Base-by-base conservation (phyloP, 352 stramenopile genomes). In the Globisporangium polare region DNA sequence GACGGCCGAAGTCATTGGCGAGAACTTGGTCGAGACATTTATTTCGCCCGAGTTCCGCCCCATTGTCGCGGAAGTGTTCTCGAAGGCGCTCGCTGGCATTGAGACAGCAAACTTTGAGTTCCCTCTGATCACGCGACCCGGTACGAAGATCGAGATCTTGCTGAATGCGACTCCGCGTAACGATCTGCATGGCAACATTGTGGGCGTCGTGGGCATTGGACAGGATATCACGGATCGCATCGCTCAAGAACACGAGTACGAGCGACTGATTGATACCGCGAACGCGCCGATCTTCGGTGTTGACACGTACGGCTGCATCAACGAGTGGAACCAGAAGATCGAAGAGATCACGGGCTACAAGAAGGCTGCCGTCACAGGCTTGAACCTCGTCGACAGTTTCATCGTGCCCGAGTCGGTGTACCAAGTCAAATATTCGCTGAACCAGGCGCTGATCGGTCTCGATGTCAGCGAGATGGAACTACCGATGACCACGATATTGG, bases 21-120 rank as follows among this genome's bases (percentile, higher is more conserved):
- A 90, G 59, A 81, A 94, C 2, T 63, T 98, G 5, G 89, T 98
- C 7, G 74, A 97, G 37, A 86, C 94, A 54, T 97, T 97, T 58
- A 97, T 98, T 58, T 86, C 78, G 1, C 68, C 84, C 51, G 77
- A 95, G 33, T 89, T 94, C 49, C 76, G 80, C 13, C 67, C 88
- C 17, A 77, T 73, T 24, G 86, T 95, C 0, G 63, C 69, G 0
- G 65, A 63, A 29, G 86, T 95, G 10, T 55, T 95, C 0, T 79
- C 69, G 0, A 80, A 90, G 63, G 82, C 83, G 1, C 67, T 93
- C 0, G 51, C 72, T 20, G 86, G 85, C 0, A 61, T 60, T 0
- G 82, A 94, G 52, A 89, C 81, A 2, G 80, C 85, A 18, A 93
- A 96, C 58, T 96, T 94, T 60, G 86, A 96, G 55, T 90, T 95